Base-by-base conservation (phyloP, 2,329 filamentous ascomycete species). In the Neonectria hederae region DNA sequence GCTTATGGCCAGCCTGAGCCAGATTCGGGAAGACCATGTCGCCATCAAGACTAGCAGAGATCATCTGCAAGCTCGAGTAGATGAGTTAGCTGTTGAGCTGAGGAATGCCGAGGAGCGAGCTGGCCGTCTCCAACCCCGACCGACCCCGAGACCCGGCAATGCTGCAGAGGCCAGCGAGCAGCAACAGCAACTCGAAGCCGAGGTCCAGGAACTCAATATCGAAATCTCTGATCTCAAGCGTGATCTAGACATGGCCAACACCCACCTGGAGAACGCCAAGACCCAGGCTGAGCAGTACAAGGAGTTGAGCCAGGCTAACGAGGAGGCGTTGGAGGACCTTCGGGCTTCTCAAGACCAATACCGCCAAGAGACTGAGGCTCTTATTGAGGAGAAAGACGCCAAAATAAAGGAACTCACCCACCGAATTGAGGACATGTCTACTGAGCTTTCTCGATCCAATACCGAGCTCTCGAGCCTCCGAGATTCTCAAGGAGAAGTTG, bases 61-160 rank as follows among this genome's bases (percentile, higher is more conserved):
- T 76, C 92, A 97, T 76, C 84, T 99, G 2, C 94, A 98, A 77
- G 88, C 90, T 35, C 88, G 94, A 62, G 93, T 97, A 3, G 92
- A 97, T 69, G 95, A 98, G 80, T 82, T 99, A 59, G 91, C 90
- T 26, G 92, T 97, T 61, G 93, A 98, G 76, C 83, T 98, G 26
- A 91, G 92, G 71, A 94, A 91, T 74, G 93, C 94, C 0, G 94
- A 98, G 77, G 96, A 98, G 78, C 91, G 94, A 54, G 86, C 92
- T 6, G 90, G 92, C 69, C 87, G 94, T 30, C 83, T 97, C 59
- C 93, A 96, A 69, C 91, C 93, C n/a, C 88, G 91, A 61, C 90
- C 92, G 5, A 92, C 89, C 1, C 85, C 90, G 2, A 83, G 90
- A 66, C 81, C 86, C 5, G 84, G 82, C 22, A 75, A 80, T 48